Percentiles rank a stretch among this genome's conserved stretches.
Conservation (phyloP, 2,329 filamentous ascomycete species). For the Claviceps sp. region DNA sequence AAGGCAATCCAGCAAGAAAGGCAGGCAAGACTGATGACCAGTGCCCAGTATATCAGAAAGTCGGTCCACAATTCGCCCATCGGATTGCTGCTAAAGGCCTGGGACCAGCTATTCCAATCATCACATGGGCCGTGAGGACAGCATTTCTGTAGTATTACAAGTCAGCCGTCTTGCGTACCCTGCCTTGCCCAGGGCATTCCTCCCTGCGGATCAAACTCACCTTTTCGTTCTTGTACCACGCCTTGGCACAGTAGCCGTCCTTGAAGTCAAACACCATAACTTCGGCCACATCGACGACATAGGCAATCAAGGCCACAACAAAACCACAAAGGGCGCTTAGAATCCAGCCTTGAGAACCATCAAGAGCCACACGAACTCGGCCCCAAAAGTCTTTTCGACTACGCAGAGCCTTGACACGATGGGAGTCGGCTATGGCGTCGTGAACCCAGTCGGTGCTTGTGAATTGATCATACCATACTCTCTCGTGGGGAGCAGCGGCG, state of each 20-base stretch:
- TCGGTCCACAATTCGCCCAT: slow-evolving; percentile 52
- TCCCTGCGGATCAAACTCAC: slow-evolving; percentile 15
- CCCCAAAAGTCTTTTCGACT: slow-evolving; percentile 74
- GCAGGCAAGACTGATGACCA: slow-evolving; percentile 56
- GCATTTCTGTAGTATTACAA: slow-evolving; percentile 27
- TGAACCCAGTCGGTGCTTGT: slow-evolving; percentile 97
- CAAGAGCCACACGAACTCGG: slow-evolving; percentile 62
- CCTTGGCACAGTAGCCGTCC: slow-evolving; percentile 63
- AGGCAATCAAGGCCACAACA: slow-evolving; percentile 73
- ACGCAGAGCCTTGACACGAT: slow-evolving; percentile 72
- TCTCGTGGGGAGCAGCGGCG: slow-evolving; percentile 62
- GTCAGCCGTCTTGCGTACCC: not conserved
- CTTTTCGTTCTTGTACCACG: slow-evolving; percentile 65
- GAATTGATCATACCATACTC: slow-evolving; percentile 98
- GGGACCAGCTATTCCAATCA: slow-evolving; percentile 44
- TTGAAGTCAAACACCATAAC: slow-evolving; percentile 80
- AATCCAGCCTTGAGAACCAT: slow-evolving; percentile 88
- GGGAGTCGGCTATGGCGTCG: slow-evolving; percentile 89
- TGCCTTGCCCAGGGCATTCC: not conserved
- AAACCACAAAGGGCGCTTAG: slow-evolving; percentile 82
- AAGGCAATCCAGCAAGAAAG: slow-evolving; percentile 69
- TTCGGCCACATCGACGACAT: slow-evolving; percentile 80
- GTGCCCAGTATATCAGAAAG: slow-evolving; percentile 60
- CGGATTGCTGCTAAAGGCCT: slow-evolving; percentile 30
- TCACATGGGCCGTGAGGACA: slow-evolving; percentile 42